Evolutionary conservation across 768 basidiomycete species (phyloP), one percentile per base, ranked within the genome.

Genomic region (Lactifluus subvellereus): DNA sequence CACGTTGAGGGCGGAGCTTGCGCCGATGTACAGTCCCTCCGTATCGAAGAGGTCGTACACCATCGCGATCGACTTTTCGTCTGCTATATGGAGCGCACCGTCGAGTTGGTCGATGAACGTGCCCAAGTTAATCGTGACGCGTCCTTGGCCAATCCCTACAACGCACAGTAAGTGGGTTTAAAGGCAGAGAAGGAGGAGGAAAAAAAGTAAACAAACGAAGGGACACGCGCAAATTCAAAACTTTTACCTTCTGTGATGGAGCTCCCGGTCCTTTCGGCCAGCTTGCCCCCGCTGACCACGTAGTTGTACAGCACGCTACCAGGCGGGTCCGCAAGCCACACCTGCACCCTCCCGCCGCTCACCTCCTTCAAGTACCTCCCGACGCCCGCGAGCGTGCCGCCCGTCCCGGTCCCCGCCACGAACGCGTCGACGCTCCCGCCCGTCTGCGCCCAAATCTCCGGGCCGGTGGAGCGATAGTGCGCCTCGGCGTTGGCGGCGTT

Each of bases 241-340:
- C 52, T 89, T 91, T 91, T 55, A 90, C 94, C 94, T 82, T 96
- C 93, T 0, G 94, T 94, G 69, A 96, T 93, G 3, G 90, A 93
- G 66, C 90, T 85, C n/a, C 94, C 94, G 33, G 74, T 76, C 64
- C 94, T 77, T 70, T 96, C 94, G 18, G 76, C 73, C 57, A 93
- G 76, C 72, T 86, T 85, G 22, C 90, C 87, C 0, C 93, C 94
- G 63, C 85, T 91, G 45, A 79, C 82, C 50, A 98, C 72, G 69
- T 92, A 91, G 72, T 89, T 84, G 65, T 89, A 84, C 69, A 99
- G 76, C 56, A 97, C 92, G 72, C 91, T 94, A 45, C 97, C 97
- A 0, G 97, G 97, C 14, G 97, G 97, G 71, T 99, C 97, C 14
- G 97, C 97, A 37, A 99, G 77, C 91, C 91, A 98, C 57, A 91